Evolutionary conservation across 768 basidiomycete species (phyloP), one percentile per base, ranked within the genome.

Genomic region (Inosperma sp.): DNA sequence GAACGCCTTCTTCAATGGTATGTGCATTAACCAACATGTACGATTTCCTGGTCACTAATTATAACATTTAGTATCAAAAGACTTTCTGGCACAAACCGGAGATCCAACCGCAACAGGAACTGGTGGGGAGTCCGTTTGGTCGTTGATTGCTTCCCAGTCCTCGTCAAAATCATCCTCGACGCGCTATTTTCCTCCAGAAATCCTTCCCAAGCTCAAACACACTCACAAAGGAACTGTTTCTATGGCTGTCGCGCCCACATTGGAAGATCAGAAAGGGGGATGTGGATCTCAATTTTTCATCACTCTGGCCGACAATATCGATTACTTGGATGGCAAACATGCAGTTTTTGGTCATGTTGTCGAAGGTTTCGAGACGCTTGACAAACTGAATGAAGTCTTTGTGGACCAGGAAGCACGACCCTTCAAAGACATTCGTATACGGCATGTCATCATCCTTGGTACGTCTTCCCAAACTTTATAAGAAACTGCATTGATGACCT

Each of bases 1-100:
- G 54, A 92, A 93, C 65, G 92, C 92, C 0, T 99, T 99, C 74
- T 98, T 98, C 79, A 97, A 99, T 70, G 93, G 93, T 93, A 54
- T 50, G 86, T 72, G 21, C 5, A 14, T 7, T 37, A 37, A 42
- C 41, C 34, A 5, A 13, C 42, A 27, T 21, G 44, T 43, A 19
- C 21, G 34, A 44, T 34, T n/a, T 49, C 9, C 8, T 50, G 29
- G 40, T 22, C n/a, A 27, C 10, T 29, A 34, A 35, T 31, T 35
- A 10, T 8, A 42, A 23, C 12, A 23, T 36, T 21, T 54, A 96
- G 93, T 99, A 7, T 93, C 93, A 31, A 96, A 95, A 69, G 93
- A 97, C 64, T 99, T 99, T 58, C 79, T 99, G 45, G 94, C 94
- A 9, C 96, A 98, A 68, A 78, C 82, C 1, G 96, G 96, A n/a